Base-by-base conservation (phyloP, 352 stramenopile species). In the Thalassiosira hispida region DNA sequence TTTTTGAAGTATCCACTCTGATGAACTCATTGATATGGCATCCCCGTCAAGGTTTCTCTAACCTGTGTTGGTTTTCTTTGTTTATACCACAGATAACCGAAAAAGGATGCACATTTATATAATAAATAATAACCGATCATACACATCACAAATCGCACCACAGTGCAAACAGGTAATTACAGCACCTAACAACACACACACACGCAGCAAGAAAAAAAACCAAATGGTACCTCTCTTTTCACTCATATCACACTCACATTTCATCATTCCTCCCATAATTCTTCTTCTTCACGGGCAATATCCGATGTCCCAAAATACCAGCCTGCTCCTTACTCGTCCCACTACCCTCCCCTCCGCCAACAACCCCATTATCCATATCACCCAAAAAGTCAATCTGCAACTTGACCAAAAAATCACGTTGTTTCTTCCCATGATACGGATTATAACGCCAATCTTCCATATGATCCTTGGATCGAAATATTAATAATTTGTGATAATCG, bases 401-500 rank as follows among this genome's bases (percentile, higher is more conserved):
- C 65, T 88, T 88, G 0, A 88, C 68, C 27, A 88, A 68, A 68
- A 74, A 88, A 23, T 84, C 77, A 25, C 81, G 33, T 57, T 80
- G 40, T 44, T 69, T 83, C 59, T 72, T 71, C 1, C 60, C 70
- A 61, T 88, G 81, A 40, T 86, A 88, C 1, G 81, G 81, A 67
- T 88, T 88, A 52, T 79, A 56, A 12, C 59, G 52, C 81, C 81
- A 88, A 73, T 88, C 81, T 47, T 88, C 68, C 27, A 86, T 68
- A 29, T 86, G 66, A 42, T 83, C 77, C 33, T 73, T 79, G 18
- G n/a, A 64, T 35, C 81, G 25, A 44, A 86, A 88, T 29, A 88
- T 57, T 0, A 88, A 47, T 29, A 88, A 18, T 1, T 52, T 47
- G 40, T 81, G 52, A 4, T 44, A 35, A 29, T 64, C 74, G 20